phyloP scores from a whole-genome alignment of 2,329 filamentous ascomycete genomes.

The Cladosporium sphaerospermum region DNA sequence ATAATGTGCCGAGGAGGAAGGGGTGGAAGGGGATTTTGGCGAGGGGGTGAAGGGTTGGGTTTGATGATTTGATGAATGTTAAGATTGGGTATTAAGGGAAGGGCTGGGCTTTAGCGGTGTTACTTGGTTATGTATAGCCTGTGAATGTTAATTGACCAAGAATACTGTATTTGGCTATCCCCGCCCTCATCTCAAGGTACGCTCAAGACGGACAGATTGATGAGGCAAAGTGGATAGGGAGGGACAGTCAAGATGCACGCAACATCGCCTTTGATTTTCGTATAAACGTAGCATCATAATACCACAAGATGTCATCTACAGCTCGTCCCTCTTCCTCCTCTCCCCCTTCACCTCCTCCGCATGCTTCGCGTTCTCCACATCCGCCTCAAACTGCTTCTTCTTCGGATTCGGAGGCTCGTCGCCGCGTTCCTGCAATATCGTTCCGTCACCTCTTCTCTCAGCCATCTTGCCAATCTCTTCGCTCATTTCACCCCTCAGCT shows the following conservation, averaged over 20 bases:
- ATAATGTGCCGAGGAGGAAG: slow-evolving; percentile 17
- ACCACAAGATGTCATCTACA: slow-evolving; percentile 15
- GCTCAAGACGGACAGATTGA: too few relatives aligned
- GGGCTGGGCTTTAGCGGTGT: too few relatives aligned
- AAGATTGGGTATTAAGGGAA: too few relatives aligned
- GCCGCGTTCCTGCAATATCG: slow-evolving; percentile 34
- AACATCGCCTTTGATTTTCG: too few relatives aligned
- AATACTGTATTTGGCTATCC: too few relatives aligned
- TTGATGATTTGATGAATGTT: too few relatives aligned
- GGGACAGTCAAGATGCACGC: too few relatives aligned
- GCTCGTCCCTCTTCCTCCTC: slow-evolving; percentile 27
- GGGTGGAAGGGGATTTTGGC: slow-evolving; percentile 19
- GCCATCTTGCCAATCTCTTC: slow-evolving; percentile 41
- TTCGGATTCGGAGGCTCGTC: slow-evolving; percentile 47
- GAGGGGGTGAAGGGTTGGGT: not conserved
- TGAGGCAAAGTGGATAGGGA: too few relatives aligned
- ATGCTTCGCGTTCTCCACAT: slow-evolving; percentile 17
- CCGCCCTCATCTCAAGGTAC: too few relatives aligned
- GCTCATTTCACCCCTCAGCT: slow-evolving; percentile 27
- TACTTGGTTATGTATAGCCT: too few relatives aligned
- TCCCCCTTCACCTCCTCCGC: slow-evolving; percentile 28
- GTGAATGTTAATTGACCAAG: too few relatives aligned
- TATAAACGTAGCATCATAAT: too few relatives aligned
- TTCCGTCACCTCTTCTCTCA: slow-evolving; percentile 41
- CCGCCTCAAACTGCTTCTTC: slow-evolving; percentile 57